phyloP scores from a whole-genome alignment of 2,329 filamentous ascomycete species.

The Plectosphaerella cucumerina region DNA sequence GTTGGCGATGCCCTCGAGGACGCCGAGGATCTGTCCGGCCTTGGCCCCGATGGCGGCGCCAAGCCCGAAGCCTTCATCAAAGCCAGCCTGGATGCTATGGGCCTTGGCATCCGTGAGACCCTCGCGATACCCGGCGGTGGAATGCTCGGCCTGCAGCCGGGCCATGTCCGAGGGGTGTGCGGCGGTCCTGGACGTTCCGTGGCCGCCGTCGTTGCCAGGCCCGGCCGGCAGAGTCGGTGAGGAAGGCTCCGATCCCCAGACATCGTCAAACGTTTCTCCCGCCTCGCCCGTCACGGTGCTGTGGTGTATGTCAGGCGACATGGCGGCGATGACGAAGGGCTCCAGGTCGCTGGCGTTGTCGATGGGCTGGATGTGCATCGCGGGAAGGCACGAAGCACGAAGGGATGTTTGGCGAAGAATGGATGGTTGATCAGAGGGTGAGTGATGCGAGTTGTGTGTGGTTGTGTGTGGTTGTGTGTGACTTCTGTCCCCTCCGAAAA shows the following conservation, averaged over 20 bases:
- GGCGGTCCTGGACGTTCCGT: not conserved
- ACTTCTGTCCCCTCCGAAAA: no score
- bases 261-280: conserved; percentile 15
- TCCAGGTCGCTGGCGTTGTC: conserved; percentile 12
- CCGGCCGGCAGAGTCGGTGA: conserved; percentile 4
- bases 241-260: conserved; percentile 14
- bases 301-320: conserved; percentile 5
- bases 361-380: conserved; percentile 14
- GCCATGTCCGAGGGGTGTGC: conserved; percentile 60
- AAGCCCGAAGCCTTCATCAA: conserved; percentile 85
- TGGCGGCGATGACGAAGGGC: conserved; percentile 10
- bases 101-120: conserved; percentile 76
- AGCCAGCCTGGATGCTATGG: conserved; percentile 74
- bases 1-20: conserved; percentile 66
- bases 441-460: no score
- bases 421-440: no score
- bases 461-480: no score
- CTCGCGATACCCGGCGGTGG: conserved; percentile 86
- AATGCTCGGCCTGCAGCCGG: conserved; percentile 70
- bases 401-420: not conserved
- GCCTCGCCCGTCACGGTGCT: conserved; percentile 1
- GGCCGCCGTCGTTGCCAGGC: no score
- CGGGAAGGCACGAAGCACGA: not conserved
- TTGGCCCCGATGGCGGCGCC: conserved; percentile 75
- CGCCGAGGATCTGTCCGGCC: conserved; percentile 71